Conservation (phyloP, 371 early-diverging fungal species). For the Lichtheimia hyalospora region DNA sequence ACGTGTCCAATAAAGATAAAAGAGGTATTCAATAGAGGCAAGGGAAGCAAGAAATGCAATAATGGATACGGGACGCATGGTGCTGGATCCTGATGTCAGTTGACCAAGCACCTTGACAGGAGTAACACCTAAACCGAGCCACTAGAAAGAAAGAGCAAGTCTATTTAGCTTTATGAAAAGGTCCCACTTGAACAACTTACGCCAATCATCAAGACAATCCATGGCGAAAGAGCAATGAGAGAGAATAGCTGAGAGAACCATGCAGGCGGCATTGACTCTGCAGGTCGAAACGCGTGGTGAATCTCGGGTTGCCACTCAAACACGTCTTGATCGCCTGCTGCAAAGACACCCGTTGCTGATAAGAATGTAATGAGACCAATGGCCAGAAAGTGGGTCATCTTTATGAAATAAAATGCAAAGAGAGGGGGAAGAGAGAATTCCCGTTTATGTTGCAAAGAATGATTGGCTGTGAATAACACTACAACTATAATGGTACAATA, state of each 20-base stretch:
- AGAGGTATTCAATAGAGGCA: slow-evolving; percentile 56
- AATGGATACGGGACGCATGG: slow-evolving; percentile 40
- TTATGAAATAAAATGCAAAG: background rate
- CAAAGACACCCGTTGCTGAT: slow-evolving; percentile 9
- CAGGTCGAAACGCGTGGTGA: slow-evolving; percentile 64
- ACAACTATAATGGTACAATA: slow-evolving; percentile 24
- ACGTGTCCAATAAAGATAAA: slow-evolving; percentile 70
- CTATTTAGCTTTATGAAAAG: background rate
- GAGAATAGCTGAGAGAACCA: slow-evolving; percentile 61
- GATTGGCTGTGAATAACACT: background rate
- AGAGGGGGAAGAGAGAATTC: too few species aligned
- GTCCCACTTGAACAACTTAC: slow-evolving; percentile 48
- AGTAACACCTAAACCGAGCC: slow-evolving; percentile 54
- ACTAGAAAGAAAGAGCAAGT: slow-evolving; percentile 31
- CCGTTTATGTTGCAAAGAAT: too few species aligned
- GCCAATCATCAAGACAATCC: slow-evolving; percentile 55
- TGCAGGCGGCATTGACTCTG: slow-evolving; percentile 60
- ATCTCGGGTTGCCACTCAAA: slow-evolving; percentile 64
- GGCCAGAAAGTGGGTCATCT: background rate
- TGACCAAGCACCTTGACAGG: slow-evolving; percentile 35
- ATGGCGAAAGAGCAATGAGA: slow-evolving; percentile 61
- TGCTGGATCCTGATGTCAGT: slow-evolving; percentile 21
- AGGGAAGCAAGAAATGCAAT: slow-evolving; percentile 59
- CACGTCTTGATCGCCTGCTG: slow-evolving; percentile 49
- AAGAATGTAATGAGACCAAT: slow-evolving; percentile 6